Evolutionary conservation across 1,139 yeast genomes (phyloP), one percentile per base, ranked within the genome.

Genomic region (Candida anutae): DNA sequence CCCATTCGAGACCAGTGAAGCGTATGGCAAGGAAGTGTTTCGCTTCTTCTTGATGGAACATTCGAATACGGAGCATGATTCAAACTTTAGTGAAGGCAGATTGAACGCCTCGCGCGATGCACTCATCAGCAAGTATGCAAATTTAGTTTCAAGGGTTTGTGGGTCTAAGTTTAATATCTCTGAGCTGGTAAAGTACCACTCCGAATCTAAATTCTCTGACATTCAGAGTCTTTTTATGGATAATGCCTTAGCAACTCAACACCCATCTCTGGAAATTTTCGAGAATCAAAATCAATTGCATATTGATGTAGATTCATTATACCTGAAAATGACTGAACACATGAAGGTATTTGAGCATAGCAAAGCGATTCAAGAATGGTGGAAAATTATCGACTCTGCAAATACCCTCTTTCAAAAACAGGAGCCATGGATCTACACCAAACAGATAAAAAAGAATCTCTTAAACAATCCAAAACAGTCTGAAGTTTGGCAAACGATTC

Each of bases 91-190:
- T 22, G 81, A 77, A 32, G 69, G 58, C 10, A 64, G 74, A 23
- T 62, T 88, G 23, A 56, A 57, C 25, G 52, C 58, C 16, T 64
- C 79, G 9, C 65, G 94, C 37, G 79, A 76, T 37, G 69, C 73
- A 35, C 59, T 90, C 26, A 76, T 84, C 32, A 85, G 87, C 32
- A 88, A 88, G 50, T 80, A 80, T 52, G 88, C 94, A 27, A 90
- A 90, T 44, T 60, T 88, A 30, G 63, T 80, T 15, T 70, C 79
- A 34, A 61, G 98, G 33, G 70, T 78, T 25, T 77, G 94, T 28
- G 85, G 90, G 0, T 62, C 69, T 13, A 74, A 77, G 32, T 88
- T 90, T 44, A 55, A 69, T 43, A 63, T 84, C 13, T 47, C 49
- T n/a, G 52, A 69, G 18, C 67, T 83, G 8, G 58, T 64, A 5